Base-by-base conservation (phyloP, 495 filamentous ascomycete species). In the Penicillium canescens region DNA sequence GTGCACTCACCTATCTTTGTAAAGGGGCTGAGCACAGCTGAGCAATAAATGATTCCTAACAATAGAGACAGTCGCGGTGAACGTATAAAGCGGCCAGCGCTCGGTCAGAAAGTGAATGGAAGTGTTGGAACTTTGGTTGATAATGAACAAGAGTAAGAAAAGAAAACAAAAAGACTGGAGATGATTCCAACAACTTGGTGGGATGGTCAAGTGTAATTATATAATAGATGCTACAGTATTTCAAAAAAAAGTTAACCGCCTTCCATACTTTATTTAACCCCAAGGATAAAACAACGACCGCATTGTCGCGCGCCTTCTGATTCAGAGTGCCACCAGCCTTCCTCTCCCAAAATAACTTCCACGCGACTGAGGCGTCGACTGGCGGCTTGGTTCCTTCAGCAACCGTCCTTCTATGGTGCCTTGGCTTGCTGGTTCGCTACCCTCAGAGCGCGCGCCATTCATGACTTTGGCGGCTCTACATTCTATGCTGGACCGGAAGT, bases 381-480 rank as follows among this genome's bases (percentile, higher is more conserved):
- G 21, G 40, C 40, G 40, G 40, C 40, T 42, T 42, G 40, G 40
- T 42, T 42, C 24, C 40, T 42, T 41, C 21, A 42, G 40, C 40
- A 42, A 42, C 40, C 12, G 20, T 42, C 10, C 21, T 23, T 23
- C 24, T 42, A 23, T 23, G 40, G 20, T 0, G 13, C 21, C 13
- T 14, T 6, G 5, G 12, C 3, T 6, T 8, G 4, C 4, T 42
- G 40, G 21, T n/a, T 26, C 40, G 40, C 18, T 42, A n/a, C 20
- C 12, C 9, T 14, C 1, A n/a, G 20, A 42, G 40, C 40, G 40
- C 40, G 40, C 40, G 40, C 4, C 40, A 42, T 42, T 42, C 2
- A n/a, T 26, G 12, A 24, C 9, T 4, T 12, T 24, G 11, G 40
- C 40, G 20, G 40, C 20, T 42, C 40, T 1, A 21, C 9, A 20